phyloP scores from a whole-genome alignment of 148 eudicot genomes.

The Hydrangea macrophylla region DNA sequence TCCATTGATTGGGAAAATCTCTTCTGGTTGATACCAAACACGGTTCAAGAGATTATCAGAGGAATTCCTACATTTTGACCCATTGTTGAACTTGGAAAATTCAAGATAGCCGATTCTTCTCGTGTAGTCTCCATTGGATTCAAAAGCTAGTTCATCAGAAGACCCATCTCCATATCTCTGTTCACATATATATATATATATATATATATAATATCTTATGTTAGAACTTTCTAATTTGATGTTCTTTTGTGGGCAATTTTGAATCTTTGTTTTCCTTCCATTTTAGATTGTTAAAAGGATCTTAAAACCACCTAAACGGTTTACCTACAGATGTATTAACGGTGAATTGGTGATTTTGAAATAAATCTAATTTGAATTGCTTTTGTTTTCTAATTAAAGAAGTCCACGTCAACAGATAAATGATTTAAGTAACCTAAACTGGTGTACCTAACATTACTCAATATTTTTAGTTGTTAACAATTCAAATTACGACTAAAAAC shows the following conservation, averaged over 20 bases:
- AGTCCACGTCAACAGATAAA: too few species aligned
- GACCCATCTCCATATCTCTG: constrained; percentile 33
- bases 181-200: not conserved
- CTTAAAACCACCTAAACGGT: too few species aligned
- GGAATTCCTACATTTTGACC: not conserved
- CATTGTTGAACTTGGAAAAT: constrained; percentile 24
- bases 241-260: not conserved
- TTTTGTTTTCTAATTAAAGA: too few species aligned
- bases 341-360: too few species aligned
- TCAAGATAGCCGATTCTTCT: constrained; percentile 21
- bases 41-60: constrained; percentile 32
- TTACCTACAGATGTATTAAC: too few species aligned
- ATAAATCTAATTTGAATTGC: too few species aligned
- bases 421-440: too few species aligned
- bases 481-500: too few species aligned
- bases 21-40: constrained; percentile 75
- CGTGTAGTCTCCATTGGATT: constrained; percentile 31
- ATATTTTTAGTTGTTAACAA: too few species aligned
- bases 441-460: too few species aligned
- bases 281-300: too few species aligned
- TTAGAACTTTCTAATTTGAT: not conserved
- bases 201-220: not conserved
- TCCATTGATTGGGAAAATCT: constrained; percentile 50
- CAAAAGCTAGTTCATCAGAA: constrained; percentile 17
- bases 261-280: too few species aligned